Percentiles rank a stretch among this genome's conserved stretches.
Conservation (phyloP, 768 basidiomycete genomes). For the Phlebiopsis gigantea region DNA sequence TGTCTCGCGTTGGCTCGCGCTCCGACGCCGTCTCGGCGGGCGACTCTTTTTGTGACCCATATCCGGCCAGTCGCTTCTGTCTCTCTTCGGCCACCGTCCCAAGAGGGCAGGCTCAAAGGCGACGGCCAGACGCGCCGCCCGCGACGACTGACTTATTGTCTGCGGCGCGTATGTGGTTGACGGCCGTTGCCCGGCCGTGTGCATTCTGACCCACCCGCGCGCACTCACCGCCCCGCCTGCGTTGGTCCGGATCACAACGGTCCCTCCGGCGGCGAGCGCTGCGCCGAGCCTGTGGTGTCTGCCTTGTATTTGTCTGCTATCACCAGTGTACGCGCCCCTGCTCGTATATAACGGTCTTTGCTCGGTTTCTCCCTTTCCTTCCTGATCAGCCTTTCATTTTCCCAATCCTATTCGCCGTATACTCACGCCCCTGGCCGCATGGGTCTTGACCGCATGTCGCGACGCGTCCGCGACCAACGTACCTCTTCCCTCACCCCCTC, state of each 20-base stretch:
- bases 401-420: conserved; percentile 20
- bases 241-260: conserved; percentile 24
- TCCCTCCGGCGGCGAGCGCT: conserved; percentile 19
- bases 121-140: not conserved
- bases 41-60: conserved; percentile 12
- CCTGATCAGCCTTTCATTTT: conserved; percentile 23
- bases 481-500: conserved; percentile 26
- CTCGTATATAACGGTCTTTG: conserved; percentile 23
- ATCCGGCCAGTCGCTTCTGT: conserved; percentile 19
- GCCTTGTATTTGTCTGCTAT: conserved; percentile 13
- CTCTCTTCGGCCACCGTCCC: conserved; percentile 4
- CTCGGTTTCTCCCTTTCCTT: conserved; percentile 17
- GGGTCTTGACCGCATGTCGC: conserved; percentile 22
- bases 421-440: conserved; percentile 16
- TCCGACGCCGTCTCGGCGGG: conserved; percentile 2
- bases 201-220: not conserved
- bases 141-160: not conserved
- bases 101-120: conserved; percentile 24
- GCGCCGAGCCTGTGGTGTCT: conserved; percentile 8
- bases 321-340: conserved; percentile 10
- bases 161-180: not conserved
- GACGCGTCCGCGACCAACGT: conserved; percentile 24
- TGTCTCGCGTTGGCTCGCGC: not conserved
- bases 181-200: not conserved
- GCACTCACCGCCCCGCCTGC: conserved; percentile 7